phyloP scores from a whole-genome alignment of 495 filamentous ascomycete species.

The Bryoglossum gracile region DNA sequence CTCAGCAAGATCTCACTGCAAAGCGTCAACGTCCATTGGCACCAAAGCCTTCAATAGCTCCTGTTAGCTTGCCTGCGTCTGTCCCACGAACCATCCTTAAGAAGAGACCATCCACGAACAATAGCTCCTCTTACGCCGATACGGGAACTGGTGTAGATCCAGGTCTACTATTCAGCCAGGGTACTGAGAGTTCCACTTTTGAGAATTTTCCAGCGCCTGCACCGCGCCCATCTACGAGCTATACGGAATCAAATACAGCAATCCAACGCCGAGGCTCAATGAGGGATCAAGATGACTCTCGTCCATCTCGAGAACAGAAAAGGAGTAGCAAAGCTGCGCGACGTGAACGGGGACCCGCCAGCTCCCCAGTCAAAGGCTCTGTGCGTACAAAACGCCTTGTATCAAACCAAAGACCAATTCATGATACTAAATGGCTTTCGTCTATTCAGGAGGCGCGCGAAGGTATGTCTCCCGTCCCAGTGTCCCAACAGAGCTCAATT shows the following conservation, averaged over 20 bases:
- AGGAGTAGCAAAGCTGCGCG: constrained; percentile 21
- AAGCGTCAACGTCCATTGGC: constrained; percentile 24
- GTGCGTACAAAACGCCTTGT: too few relatives aligned
- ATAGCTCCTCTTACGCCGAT: constrained; percentile 16
- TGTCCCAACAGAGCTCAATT: background rate
- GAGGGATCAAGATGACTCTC: constrained; percentile 40
- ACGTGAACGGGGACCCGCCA: constrained; percentile 38
- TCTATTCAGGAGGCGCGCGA: too few relatives aligned
- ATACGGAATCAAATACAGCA: constrained; percentile 36
- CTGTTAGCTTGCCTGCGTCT: constrained; percentile 6
- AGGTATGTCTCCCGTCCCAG: too few relatives aligned
- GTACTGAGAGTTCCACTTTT: constrained; percentile 34
- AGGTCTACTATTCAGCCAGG: constrained; percentile 49
- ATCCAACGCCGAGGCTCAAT: constrained; percentile 51
- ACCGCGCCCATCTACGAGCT: constrained; percentile 31
- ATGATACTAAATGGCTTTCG: too few relatives aligned
- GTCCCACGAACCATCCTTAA: constrained; percentile 14
- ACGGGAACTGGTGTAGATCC: constrained; percentile 36
- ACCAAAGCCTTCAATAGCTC: constrained; percentile 17
- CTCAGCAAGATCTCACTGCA: background rate
- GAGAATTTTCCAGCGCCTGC: constrained; percentile 34
- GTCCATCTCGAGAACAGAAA: constrained; percentile 31
- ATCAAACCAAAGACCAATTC: too few relatives aligned
- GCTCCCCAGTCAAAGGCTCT: constrained; percentile 38
- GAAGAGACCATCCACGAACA: constrained; percentile 5